A percentile compares a stretch with the other conserved stretches of the same genome.
Evolutionary conservation across 140 eudicot genomes (phyloP).

Genomic region (Oenanthe javanica): DNA sequence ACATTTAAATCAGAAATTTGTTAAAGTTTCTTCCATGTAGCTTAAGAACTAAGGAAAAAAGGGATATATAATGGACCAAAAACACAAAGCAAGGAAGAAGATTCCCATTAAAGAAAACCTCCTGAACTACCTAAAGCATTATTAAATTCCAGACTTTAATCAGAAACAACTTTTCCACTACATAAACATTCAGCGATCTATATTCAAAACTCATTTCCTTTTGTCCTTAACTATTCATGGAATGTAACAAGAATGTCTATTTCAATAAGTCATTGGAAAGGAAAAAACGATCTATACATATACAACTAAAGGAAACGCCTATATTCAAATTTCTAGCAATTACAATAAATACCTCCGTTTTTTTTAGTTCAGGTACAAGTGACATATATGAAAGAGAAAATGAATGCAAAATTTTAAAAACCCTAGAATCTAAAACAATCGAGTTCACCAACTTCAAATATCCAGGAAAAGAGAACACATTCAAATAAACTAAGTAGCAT

Average conservation of each 20-base stretch:
- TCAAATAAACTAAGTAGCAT: not conserved
- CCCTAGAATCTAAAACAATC: not conserved
- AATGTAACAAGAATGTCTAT: not conserved
- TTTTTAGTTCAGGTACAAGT: not conserved
- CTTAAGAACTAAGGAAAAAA: constrained; percentile 53
- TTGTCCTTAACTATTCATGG: not conserved
- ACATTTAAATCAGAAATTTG: constrained; percentile 10
- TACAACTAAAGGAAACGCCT: not conserved
- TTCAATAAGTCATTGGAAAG: not conserved
- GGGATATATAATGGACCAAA: constrained; percentile 30
- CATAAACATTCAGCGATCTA: constrained; percentile 11
- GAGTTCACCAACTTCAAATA: not conserved
- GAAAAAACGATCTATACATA: not conserved
- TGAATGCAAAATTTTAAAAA: not conserved
- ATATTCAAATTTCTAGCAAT: not conserved
- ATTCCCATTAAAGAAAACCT: constrained; percentile 58
- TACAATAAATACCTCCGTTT: not conserved
- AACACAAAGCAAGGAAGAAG: constrained; percentile 69
- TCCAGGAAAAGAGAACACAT: not conserved
- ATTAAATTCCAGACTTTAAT: constrained; percentile 17
- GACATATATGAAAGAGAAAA: not conserved
- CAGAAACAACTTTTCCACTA: constrained; percentile 28
- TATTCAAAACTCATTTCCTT: constrained; percentile 8
- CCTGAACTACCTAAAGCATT: constrained; percentile 37
- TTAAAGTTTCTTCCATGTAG: constrained; percentile 30